Conservation (phyloP, 1,139 yeast genomes). For the Geotrichum australiense region DNA sequence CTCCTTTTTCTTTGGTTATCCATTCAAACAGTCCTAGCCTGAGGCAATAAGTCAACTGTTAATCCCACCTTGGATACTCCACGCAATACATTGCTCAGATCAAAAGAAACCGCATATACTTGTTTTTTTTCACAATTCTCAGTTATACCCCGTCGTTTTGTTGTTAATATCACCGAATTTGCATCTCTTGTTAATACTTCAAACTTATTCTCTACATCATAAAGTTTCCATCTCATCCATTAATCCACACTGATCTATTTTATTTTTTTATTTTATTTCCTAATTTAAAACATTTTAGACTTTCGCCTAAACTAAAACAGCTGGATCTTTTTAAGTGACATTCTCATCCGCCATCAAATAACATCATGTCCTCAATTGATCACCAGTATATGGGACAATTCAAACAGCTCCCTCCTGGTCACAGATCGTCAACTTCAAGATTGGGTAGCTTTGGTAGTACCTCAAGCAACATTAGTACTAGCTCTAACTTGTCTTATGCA, state of each 20-base stretch:
- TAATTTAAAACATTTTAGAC: neutral
- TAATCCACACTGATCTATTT: too few species aligned
- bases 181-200: too few species aligned
- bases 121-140: too few species aligned
- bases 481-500: neutral
- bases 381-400: slow-evolving; percentile 1
- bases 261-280: neutral
- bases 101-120: too few species aligned
- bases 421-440: slow-evolving; percentile 5
- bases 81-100: too few species aligned
- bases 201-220: too few species aligned
- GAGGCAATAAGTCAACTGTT: too few species aligned
- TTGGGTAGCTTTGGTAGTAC: slow-evolving; percentile 11
- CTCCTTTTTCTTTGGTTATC: slow-evolving; percentile 1
- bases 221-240: too few species aligned
- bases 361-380: slow-evolving; percentile 8
- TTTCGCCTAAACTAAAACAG: neutral
- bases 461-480: slow-evolving; percentile 2
- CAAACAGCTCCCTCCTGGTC: slow-evolving; percentile 1
- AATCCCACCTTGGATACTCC: too few species aligned
- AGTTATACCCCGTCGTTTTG: too few species aligned
- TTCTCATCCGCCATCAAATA: neutral
- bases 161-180: too few species aligned
- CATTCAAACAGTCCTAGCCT: too few species aligned
- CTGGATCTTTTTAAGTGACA: neutral